Evolutionary conservation across 371 early-diverging fungal genomes (phyloP), one percentile per base, ranked within the genome.

Genomic region (Zancudomyces culisetae): DNA sequence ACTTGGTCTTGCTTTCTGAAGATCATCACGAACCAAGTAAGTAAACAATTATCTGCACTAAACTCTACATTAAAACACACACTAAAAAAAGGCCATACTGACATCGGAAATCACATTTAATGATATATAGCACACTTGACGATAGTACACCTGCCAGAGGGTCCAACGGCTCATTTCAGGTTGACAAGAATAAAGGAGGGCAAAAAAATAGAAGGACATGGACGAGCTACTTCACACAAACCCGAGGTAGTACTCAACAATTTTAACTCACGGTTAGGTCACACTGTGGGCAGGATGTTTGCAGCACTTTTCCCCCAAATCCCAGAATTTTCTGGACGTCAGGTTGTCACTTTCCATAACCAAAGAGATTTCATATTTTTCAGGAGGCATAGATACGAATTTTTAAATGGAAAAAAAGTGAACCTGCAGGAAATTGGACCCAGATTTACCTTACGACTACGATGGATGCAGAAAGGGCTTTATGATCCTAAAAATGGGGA

Each of bases 291-390:
- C 21, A 77, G 98, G 35, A 86, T 92, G 85, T 87, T 98, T 71
- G 89, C 92, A 43, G 69, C 92, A 3, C 68, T 98, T 49, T 90
- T 98, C 63, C 99, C 99, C 12, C 92, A 90, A 54, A 83, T 89
- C 1, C 97, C 97, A 18, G 85, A 93, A 62, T 92, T 96, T 60
- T 74, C 87, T 60, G 95, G 94, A 6, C 75, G 98, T 46, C 97
- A 98, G 61, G 96, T 84, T 10, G 88, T 80, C 3, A 98, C 98
- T 3, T 87, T 98, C 70, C 97, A 97, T 63, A 98, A 98, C 60
- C 96, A 98, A 66, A 87, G 98, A 42, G 99, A 99, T 68, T 99
- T 96, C 61, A 92, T 99, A 54, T 98, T 96, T 68, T 95, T 99
- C 62, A 77, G 98, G 62, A 76, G 98, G 30, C 98, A 98, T 63